A percentile compares a stretch with the other conserved stretches of the same genome.
These are phyloP conservation scores for Acanthamoeba triangularis DNA, from an alignment of 208 protist genomes.

Conservation along the genomic window DNA sequence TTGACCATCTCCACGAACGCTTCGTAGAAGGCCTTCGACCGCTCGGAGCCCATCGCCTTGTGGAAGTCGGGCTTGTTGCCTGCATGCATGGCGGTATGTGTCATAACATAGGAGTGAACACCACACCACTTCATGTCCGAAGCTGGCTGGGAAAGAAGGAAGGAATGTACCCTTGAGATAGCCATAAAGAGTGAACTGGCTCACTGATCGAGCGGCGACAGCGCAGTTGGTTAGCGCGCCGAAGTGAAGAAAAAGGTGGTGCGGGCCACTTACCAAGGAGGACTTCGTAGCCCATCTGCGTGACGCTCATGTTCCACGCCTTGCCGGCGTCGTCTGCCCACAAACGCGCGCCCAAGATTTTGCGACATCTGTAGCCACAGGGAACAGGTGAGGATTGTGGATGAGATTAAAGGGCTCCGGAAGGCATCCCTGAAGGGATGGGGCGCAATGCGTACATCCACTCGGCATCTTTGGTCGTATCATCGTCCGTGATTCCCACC, in stretches of 20 bases:
- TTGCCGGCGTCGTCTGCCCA: slow-evolving; percentile 80
- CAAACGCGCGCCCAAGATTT: slow-evolving; percentile 82
- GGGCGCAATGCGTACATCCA: slow-evolving; percentile 61
- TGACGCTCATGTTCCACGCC: slow-evolving; percentile 79
- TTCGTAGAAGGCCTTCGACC: slow-evolving; percentile 81
- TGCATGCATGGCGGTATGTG: background rate
- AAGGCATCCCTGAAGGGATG: background rate
- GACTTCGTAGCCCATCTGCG: slow-evolving; percentile 83
- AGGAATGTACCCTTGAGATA: slow-evolving; percentile 76
- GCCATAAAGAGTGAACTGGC: slow-evolving; percentile 86
- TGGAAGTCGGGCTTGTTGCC: slow-evolving; percentile 87
- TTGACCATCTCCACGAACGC: slow-evolving; percentile 80
- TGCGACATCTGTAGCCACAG: slow-evolving; percentile 63
- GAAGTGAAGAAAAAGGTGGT: background rate
- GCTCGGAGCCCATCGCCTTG: slow-evolving; percentile 76
- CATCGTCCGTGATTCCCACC: slow-evolving; percentile 81
- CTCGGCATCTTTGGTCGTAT: slow-evolving; percentile 81
- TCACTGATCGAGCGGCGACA: slow-evolving; percentile 68
- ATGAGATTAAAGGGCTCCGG: background rate
- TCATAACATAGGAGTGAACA: background rate
- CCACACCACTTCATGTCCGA: background rate
- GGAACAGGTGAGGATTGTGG: background rate
- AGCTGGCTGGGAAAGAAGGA: background rate
- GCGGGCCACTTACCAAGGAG: slow-evolving; percentile 62
- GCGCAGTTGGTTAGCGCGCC: background rate